Percentiles rank a stretch among this genome's conserved stretches.
Conservation (phyloP, 2,329 filamentous ascomycete species). For the Arachnomyces sp. region DNA sequence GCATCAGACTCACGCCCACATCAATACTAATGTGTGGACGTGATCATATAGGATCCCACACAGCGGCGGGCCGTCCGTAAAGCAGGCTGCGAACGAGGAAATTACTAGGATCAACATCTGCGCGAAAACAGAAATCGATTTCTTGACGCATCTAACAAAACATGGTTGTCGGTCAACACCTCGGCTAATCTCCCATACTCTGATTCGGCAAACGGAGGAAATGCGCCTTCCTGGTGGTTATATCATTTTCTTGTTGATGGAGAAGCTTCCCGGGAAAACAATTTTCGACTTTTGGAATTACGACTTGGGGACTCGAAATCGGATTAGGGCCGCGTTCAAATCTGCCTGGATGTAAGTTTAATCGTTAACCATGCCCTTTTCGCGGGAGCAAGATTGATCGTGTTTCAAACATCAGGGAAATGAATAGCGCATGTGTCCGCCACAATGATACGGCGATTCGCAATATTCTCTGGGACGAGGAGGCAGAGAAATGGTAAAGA, state of each 20-base stretch:
- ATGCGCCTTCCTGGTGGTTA: conserved; percentile 7
- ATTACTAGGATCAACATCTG: background rate
- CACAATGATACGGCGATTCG: no score
- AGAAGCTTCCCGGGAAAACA: conserved; percentile 6
- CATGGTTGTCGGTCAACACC: conserved; percentile 1
- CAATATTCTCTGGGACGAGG: no score
- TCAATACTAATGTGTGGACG: background rate
- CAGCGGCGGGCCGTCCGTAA: background rate
- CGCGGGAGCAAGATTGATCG: no score
- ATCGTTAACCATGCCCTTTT: no score
- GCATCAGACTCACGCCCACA: background rate
- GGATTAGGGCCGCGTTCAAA: conserved; percentile 4
- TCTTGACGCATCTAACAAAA: background rate
- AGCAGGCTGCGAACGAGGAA: background rate
- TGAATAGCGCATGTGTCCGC: no score
- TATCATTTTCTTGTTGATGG: conserved; percentile 7
- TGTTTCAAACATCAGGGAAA: no score
- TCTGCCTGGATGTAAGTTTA: conserved; percentile 4
- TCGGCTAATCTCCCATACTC: background rate
- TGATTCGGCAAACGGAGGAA: background rate
- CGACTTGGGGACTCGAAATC: conserved; percentile 1
- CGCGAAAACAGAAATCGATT: background rate
- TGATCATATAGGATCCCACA: background rate
- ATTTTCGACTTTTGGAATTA: conserved; percentile 4
- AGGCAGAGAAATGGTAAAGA: no score